Evolutionary conservation across 495 filamentous ascomycete species (phyloP).

Genomic region (Clohesyomyces aquaticus): DNA sequence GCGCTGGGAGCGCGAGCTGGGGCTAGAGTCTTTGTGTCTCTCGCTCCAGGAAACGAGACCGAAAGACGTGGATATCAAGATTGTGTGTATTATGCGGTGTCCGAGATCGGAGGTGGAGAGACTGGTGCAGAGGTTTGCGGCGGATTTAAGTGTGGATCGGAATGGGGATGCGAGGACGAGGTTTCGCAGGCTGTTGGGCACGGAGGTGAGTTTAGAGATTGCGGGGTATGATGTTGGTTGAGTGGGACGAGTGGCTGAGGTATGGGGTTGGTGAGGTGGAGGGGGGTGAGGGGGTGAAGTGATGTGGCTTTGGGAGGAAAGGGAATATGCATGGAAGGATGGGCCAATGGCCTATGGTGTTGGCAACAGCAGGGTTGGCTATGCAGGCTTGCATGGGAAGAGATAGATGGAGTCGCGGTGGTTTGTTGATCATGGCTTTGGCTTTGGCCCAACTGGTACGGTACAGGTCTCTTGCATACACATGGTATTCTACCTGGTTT

Average conservation of each 20-base stretch:
- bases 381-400: too few relatives aligned
- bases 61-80: conserved; percentile 28
- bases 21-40: conserved; percentile 35
- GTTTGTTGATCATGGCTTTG: too few relatives aligned
- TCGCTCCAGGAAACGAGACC: conserved; percentile 28
- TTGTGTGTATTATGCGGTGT: conserved; percentile 36
- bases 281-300: too few relatives aligned
- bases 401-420: too few relatives aligned
- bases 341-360: too few relatives aligned
- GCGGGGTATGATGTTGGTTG: conserved; percentile 18
- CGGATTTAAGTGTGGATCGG: conserved; percentile 33
- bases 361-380: too few relatives aligned
- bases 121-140: conserved; percentile 19
- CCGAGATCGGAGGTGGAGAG: conserved; percentile 29
- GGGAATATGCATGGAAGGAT: too few relatives aligned
- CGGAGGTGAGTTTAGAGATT: conserved; percentile 37
- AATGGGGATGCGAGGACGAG: conserved; percentile 37
- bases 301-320: too few relatives aligned
- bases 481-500: too few relatives aligned
- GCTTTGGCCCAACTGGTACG: too few relatives aligned
- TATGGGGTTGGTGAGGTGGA: too few relatives aligned
- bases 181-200: conserved; percentile 30
- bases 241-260: background rate
- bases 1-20: conserved; percentile 38
- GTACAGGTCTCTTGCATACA: too few relatives aligned